These are phyloP conservation scores for Pseudogymnoascus pannorum DNA, from an alignment of 2,329 filamentous ascomycete genomes.

Conservation along the genomic window DNA sequence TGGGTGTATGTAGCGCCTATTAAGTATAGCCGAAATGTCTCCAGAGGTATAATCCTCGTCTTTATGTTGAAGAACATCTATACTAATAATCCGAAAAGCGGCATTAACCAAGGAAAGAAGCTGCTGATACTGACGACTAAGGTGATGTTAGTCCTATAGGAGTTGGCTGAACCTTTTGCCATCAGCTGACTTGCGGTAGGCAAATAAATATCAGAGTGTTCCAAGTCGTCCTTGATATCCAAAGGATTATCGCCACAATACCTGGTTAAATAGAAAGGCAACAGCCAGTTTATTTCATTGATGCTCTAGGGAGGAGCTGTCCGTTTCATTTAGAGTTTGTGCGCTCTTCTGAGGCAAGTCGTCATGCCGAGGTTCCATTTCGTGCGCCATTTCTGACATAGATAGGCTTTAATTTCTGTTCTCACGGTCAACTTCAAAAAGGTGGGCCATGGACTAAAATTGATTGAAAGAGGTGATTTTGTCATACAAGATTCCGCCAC, in stretches of 20 bases:
- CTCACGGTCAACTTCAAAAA: slow-evolving; percentile 22
- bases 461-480: slow-evolving; percentile 25
- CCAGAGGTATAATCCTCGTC: background rate
- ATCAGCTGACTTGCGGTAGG: background rate
- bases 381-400: background rate
- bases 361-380: background rate
- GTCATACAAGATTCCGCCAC: slow-evolving; percentile 22
- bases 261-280: slow-evolving; percentile 8
- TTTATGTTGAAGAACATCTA: background rate
- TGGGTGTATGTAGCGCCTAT: slow-evolving; percentile 7
- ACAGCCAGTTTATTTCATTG: slow-evolving; percentile 10
- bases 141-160: background rate
- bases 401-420: slow-evolving; percentile 22
- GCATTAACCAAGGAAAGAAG: slow-evolving; percentile 2
- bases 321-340: slow-evolving; percentile 12
- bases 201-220: slow-evolving; percentile 10
- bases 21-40: background rate
- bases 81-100: background rate
- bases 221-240: slow-evolving; percentile 9
- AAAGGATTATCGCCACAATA: slow-evolving; percentile 7
- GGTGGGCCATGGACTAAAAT: slow-evolving; percentile 15
- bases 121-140: background rate
- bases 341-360: background rate
- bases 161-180: no score
- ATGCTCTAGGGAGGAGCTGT: slow-evolving; percentile 3